phyloP scores from a whole-genome alignment of 2,329 filamentous ascomycete species.

The Fusarium pseudonygamai region DNA sequence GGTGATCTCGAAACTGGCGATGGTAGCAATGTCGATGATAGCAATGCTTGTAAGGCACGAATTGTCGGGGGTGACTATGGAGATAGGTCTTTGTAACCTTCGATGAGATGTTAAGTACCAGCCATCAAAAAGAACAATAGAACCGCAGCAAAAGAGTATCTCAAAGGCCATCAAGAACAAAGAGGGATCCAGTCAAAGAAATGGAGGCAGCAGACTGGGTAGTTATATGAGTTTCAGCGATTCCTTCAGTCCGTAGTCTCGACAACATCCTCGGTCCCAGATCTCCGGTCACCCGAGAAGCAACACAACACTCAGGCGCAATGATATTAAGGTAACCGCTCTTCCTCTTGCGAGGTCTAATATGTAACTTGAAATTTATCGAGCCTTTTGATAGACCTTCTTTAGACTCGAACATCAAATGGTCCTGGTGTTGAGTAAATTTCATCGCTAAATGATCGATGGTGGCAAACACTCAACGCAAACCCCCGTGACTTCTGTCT shows the following conservation, averaged over 20 bases:
- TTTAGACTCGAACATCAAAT: too few relatives aligned
- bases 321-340: neutral
- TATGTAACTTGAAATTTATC: neutral
- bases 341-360: rapidly evolving
- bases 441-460: neutral
- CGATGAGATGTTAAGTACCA: too few relatives aligned
- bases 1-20: neutral
- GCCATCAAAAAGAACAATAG: neutral
- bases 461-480: neutral
- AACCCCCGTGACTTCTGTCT: neutral
- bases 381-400: too few relatives aligned
- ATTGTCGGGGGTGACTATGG: neutral
- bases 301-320: neutral
- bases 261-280: slow-evolving; percentile 9
- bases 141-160: neutral
- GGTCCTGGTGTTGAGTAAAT: neutral
- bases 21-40: neutral
- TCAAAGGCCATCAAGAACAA: neutral
- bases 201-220: neutral
- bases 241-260: neutral
- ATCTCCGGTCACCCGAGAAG: neutral
- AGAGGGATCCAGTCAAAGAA: neutral
- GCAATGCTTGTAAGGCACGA: neutral
- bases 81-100: neutral
- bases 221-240: neutral